Evolutionary conservation across 2,329 filamentous ascomycete genomes (phyloP), one percentile per base, ranked within the genome.

Genomic region (Eutypella sp.): DNA sequence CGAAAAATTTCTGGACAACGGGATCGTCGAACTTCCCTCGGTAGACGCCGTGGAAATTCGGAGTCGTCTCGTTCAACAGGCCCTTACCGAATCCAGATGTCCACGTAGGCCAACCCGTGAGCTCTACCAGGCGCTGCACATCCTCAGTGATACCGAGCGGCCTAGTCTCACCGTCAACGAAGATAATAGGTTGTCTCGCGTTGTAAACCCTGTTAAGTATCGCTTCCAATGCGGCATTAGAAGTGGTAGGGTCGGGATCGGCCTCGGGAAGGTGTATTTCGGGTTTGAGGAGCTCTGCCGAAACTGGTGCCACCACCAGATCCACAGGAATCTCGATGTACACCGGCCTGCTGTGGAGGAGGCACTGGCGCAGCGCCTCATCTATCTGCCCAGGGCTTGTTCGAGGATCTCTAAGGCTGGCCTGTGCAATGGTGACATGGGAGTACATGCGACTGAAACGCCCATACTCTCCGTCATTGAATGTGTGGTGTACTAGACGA

Each of bases 321-420:
- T 82, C 78, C 11, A 70, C 68, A 0, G 78, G 79, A 4, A 82
- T 54, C 50, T 77, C 72, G 18, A 82, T 71, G 47, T 79, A 81
- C 1, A 78, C 79, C 0, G 79, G 79, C 2, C 75, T 67, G 46
- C 73, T 77, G 31, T 77, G 71, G 40, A 74, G 53, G 27, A 81
- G 59, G 39, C 74, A 78, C 46, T 76, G 68, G 45, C 64, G 62
- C 25, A 82, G 59, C 4, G 72, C 67, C 40, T 66, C 58, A 53
- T 82, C 78, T 22, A 82, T 76, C 46, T 74, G 67, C 22, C 69
- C 66, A 0, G 77, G 67, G 13, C 71, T 69, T 2, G 68, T 70
- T 3, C 60, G 51, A 1, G 71, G 61, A 48, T 79, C 71, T 38
- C 58, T 67, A 1, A 80, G 57, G 39, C 56, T 70, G n/a, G 67